Conservation (phyloP, 441 rosid genomes). For the Erodium texanum region DNA sequence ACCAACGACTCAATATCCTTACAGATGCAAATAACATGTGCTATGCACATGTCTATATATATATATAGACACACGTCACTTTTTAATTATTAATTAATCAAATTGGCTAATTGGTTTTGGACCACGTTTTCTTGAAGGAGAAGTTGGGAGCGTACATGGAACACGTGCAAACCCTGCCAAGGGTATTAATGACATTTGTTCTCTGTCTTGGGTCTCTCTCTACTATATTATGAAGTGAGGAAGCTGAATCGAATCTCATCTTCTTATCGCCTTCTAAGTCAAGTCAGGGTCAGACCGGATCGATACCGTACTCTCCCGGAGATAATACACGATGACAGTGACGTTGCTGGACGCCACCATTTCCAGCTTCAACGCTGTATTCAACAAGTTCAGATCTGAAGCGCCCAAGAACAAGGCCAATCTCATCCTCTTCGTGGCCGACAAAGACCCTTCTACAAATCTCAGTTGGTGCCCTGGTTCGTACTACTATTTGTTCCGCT, state of each 20-base stretch:
- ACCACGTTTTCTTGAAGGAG: too few relatives aligned
- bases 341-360: constrained; percentile 40
- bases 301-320: neutral
- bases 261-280: neutral
- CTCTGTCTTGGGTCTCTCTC: too few relatives aligned
- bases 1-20: too few relatives aligned
- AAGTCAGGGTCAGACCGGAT: neutral
- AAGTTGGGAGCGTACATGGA: too few relatives aligned
- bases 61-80: too few relatives aligned
- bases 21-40: too few relatives aligned
- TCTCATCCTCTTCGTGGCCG: constrained; percentile 71
- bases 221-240: too few relatives aligned
- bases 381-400: constrained; percentile 47
- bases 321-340: neutral
- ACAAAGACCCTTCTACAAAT: constrained; percentile 56
- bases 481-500: neutral
- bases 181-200: too few relatives aligned
- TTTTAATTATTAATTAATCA: too few relatives aligned
- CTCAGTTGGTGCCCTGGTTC: constrained; percentile 83
- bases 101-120: too few relatives aligned
- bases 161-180: too few relatives aligned
- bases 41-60: too few relatives aligned
- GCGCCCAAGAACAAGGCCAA: constrained; percentile 47
- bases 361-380: constrained; percentile 38
- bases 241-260: neutral